Evolutionary conservation across 768 basidiomycete species (phyloP).

Genomic region (Pulveroboletus sp.): DNA sequence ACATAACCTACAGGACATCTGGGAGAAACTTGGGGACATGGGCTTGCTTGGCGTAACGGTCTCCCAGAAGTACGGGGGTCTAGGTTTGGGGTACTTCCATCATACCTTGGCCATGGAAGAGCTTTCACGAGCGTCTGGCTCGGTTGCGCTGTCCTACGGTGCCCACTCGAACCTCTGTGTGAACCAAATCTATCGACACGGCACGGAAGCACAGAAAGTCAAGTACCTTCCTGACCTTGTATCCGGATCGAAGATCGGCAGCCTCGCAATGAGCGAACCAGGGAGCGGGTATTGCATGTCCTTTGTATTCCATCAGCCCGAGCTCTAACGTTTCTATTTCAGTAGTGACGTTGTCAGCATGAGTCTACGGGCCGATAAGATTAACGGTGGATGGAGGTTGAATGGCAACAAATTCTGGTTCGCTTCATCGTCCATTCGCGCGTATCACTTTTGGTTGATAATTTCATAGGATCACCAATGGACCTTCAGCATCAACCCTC

Average conservation of each 20-base stretch:
- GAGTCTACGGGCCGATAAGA: slow-evolving; percentile 76
- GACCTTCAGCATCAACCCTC: slow-evolving; percentile 83
- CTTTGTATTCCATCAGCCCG: not conserved
- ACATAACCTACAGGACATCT: slow-evolving; percentile 57
- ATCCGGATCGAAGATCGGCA: slow-evolving; percentile 78
- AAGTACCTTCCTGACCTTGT: slow-evolving; percentile 80
- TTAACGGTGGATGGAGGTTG: slow-evolving; percentile 68
- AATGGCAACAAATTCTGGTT: slow-evolving; percentile 95
- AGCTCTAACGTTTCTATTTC: not conserved
- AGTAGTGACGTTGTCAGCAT: slow-evolving; percentile 92
- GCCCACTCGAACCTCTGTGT: slow-evolving; percentile 90
- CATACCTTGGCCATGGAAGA: slow-evolving; percentile 96
- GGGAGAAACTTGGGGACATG: slow-evolving; percentile 89
- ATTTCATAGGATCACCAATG: slow-evolving; percentile 84
- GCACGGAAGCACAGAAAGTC: slow-evolving; percentile 74
- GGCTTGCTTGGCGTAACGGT: slow-evolving; percentile 88
- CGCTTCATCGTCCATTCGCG: not conserved
- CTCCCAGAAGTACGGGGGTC: slow-evolving; percentile 72
- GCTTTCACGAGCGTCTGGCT: slow-evolving; percentile 84
- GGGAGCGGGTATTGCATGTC: slow-evolving; percentile 54
- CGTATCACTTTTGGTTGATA: not conserved
- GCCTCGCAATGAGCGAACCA: slow-evolving; percentile 92
- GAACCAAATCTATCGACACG: slow-evolving; percentile 81
- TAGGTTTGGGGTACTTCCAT: slow-evolving; percentile 78
- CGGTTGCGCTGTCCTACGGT: slow-evolving; percentile 87